These are phyloP conservation scores for Populus nigra DNA, from an alignment of 345 rosid species.

Conservation along the genomic window DNA sequence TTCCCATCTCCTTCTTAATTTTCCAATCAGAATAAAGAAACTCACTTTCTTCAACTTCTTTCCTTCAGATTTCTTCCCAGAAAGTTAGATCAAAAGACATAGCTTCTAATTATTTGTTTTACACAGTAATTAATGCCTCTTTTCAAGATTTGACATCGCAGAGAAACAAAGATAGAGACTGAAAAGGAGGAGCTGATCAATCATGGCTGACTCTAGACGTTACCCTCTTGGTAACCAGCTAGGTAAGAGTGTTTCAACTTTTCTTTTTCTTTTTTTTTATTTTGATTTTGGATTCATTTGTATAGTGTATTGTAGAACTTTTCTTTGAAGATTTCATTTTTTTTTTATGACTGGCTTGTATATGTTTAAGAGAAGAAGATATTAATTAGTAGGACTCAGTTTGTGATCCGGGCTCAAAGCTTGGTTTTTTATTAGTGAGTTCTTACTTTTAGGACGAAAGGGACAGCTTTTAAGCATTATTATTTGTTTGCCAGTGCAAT, in stretches of 20 bases:
- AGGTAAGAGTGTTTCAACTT: constrained; percentile 19
- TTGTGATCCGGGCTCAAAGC: background rate
- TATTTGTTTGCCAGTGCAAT: background rate
- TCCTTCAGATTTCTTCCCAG: background rate
- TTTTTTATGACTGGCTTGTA: background rate
- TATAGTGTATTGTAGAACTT: background rate
- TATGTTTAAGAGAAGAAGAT: background rate
- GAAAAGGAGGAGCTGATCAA: background rate
- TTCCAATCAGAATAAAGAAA: background rate
- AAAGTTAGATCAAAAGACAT: background rate
- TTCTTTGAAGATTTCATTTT: background rate
- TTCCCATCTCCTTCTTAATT: background rate
- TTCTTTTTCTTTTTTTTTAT: background rate
- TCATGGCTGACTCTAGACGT: constrained; percentile 46
- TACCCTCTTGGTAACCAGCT: constrained; percentile 36
- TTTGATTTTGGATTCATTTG: background rate
- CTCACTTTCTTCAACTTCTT: background rate
- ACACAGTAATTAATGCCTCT: background rate
- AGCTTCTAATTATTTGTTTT: background rate
- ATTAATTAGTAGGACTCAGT: background rate
- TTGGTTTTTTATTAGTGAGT: background rate
- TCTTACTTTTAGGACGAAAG: background rate
- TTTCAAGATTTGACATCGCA: background rate
- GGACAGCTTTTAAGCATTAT: background rate
- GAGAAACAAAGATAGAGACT: background rate